These are phyloP conservation scores for Hericium erinaceus DNA, from an alignment of 768 basidiomycete species.

Conservation along the genomic window DNA sequence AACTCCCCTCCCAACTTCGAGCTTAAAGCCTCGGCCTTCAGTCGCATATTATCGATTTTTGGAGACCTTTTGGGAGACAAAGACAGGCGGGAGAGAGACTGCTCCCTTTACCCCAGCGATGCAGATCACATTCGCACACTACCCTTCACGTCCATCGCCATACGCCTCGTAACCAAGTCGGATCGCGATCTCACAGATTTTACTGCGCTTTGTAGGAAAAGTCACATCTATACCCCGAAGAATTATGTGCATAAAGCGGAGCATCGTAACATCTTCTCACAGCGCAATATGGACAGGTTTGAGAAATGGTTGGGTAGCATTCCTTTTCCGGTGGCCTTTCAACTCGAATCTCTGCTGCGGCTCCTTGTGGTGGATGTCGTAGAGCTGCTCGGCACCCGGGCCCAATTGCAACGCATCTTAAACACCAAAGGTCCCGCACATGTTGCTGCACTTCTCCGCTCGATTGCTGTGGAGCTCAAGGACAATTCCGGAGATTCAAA, in stretches of 20 bases:
- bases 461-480: constrained; percentile 22
- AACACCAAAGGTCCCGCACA: constrained; percentile 24
- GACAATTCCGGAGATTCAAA: constrained; percentile 1
- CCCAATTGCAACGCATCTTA: constrained; percentile 23
- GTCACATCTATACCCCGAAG: constrained; percentile 22
- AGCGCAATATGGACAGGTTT: constrained; percentile 22
- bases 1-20: constrained; percentile 33
- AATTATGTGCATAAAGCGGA: constrained; percentile 31
- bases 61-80: constrained; percentile 14
- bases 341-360: constrained; percentile 36
- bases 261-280: constrained; percentile 36
- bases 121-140: constrained; percentile 32
- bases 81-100: constrained; percentile 22
- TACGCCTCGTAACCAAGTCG: constrained; percentile 40
- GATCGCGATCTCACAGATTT: constrained; percentile 28
- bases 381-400: constrained; percentile 39
- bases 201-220: constrained; percentile 26
- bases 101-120: constrained; percentile 23
- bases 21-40: not conserved
- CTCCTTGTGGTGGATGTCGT: constrained; percentile 35
- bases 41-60: not conserved
- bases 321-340: constrained; percentile 49
- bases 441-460: constrained; percentile 31
- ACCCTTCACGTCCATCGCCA: constrained; percentile 41
- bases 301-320: constrained; percentile 26